A percentile compares a stretch with the other conserved stretches of the same genome.
Conservation (phyloP, 768 basidiomycete species). For the Boletales sp. region DNA sequence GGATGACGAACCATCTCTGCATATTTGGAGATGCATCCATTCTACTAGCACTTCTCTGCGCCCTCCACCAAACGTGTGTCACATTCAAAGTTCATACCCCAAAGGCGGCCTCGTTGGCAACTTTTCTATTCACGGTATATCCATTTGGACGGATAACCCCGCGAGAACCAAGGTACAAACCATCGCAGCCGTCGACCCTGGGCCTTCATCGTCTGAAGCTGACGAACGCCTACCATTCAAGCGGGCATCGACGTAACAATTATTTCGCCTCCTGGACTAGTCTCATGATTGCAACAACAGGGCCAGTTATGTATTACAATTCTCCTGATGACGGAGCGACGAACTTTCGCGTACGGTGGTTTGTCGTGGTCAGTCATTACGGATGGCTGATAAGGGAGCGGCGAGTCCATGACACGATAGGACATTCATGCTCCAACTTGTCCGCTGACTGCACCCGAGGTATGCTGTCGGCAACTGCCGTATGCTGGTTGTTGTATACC, state of each 20-base stretch:
- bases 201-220: too few species aligned
- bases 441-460: not conserved
- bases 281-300: not conserved
- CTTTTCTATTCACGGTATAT: slow-evolving; percentile 5
- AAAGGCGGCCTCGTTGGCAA: slow-evolving; percentile 8
- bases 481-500: not conserved
- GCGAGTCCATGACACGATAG: not conserved
- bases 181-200: not conserved
- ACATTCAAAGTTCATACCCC: slow-evolving; percentile 5
- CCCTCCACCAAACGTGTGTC: slow-evolving; percentile 15
- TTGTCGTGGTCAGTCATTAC: not conserved
- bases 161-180: slow-evolving; percentile 4
- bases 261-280: not conserved
- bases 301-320: too few species aligned
- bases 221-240: not conserved
- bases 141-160: slow-evolving; percentile 5
- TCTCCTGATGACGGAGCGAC: too few species aligned
- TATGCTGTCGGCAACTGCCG: not conserved
- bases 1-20: slow-evolving; percentile 10
- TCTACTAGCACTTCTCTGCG: slow-evolving; percentile 25
- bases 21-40: slow-evolving; percentile 25
- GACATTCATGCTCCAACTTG: not conserved
- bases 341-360: too few species aligned
- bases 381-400: not conserved
- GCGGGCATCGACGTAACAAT: not conserved